These are phyloP conservation scores for Dryas alaskensis DNA, from an alignment of 306 rosid species.

Conservation along the genomic window DNA sequence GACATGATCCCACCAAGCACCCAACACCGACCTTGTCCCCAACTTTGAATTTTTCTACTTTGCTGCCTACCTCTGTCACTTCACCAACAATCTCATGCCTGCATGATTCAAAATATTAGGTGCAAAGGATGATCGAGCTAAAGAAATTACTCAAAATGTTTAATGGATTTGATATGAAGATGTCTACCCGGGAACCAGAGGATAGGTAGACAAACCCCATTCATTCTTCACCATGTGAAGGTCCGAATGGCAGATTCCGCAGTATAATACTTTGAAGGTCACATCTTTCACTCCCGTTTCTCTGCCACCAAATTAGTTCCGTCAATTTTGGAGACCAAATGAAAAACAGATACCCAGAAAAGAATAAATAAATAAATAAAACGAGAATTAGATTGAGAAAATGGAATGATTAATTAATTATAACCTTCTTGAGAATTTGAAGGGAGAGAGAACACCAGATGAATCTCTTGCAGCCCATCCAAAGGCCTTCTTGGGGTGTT, in stretches of 20 bases:
- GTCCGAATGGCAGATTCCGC: constrained; percentile 34
- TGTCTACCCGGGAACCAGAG: constrained; percentile 19
- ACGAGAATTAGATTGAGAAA: no score
- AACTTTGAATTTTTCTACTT: neutral
- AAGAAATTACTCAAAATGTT: no score
- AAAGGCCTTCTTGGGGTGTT: neutral
- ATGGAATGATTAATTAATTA: no score
- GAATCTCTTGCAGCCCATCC: constrained; percentile 17
- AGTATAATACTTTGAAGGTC: constrained; percentile 16
- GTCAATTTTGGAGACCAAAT: no score
- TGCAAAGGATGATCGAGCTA: no score
- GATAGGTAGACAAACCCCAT: constrained; percentile 22
- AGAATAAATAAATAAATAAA: no score
- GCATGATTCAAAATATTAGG: neutral
- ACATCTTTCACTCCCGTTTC: constrained; percentile 28
- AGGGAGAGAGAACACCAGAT: constrained; percentile 13
- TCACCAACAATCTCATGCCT: constrained; percentile 14
- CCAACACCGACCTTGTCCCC: constrained; percentile 18
- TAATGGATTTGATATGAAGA: neutral
- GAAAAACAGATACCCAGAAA: no score
- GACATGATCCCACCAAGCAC: neutral
- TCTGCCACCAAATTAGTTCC: constrained; percentile 13
- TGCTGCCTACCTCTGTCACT: constrained; percentile 11
- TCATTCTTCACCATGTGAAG: constrained; percentile 24
- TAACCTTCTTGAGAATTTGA: constrained; percentile 10